Evolutionary conservation across 371 early-diverging fungal species (phyloP).

Genomic region (Mucor indicus): DNA sequence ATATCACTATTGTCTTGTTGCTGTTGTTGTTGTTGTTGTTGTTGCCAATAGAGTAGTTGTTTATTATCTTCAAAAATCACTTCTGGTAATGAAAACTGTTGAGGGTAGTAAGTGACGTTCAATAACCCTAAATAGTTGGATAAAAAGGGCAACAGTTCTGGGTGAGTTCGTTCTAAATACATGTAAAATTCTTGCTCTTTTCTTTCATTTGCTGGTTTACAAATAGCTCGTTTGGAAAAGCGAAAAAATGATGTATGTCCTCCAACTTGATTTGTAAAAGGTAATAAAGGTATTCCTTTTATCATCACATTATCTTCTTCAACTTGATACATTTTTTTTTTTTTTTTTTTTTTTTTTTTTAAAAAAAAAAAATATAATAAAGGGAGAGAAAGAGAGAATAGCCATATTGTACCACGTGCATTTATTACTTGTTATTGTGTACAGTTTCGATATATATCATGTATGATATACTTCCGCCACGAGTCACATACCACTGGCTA

Average conservation of each 20-base stretch:
- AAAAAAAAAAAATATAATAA: background rate
- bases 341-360: background rate
- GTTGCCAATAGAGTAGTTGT: conserved; percentile 60
- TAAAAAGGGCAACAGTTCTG: conserved; percentile 28
- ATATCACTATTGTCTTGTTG: background rate
- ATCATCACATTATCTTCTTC: conserved; percentile 12
- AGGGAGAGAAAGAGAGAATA: background rate
- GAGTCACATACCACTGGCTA: too few species aligned
- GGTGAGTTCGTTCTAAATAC: conserved; percentile 21
- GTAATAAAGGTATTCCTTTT: conserved; percentile 27
- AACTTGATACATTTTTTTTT: conserved; percentile 6
- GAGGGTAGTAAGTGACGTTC: conserved; percentile 17
- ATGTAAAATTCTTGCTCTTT: conserved; percentile 30
- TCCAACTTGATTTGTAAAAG: conserved; percentile 41
- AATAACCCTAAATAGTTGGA: conserved; percentile 34
- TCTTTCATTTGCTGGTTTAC: conserved; percentile 32
- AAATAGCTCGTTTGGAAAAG: conserved; percentile 32
- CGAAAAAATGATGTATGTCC: conserved; percentile 44
- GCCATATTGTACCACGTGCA: too few species aligned
- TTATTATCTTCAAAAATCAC: conserved; percentile 72
- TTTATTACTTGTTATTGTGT: too few species aligned
- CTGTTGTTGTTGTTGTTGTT: background rate
- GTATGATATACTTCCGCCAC: too few species aligned
- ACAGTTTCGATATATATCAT: too few species aligned
- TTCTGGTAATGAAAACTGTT: conserved; percentile 38